Evolutionary conservation across 2,329 filamentous ascomycete species (phyloP).

Genomic region (Rutstroemia sp.): DNA sequence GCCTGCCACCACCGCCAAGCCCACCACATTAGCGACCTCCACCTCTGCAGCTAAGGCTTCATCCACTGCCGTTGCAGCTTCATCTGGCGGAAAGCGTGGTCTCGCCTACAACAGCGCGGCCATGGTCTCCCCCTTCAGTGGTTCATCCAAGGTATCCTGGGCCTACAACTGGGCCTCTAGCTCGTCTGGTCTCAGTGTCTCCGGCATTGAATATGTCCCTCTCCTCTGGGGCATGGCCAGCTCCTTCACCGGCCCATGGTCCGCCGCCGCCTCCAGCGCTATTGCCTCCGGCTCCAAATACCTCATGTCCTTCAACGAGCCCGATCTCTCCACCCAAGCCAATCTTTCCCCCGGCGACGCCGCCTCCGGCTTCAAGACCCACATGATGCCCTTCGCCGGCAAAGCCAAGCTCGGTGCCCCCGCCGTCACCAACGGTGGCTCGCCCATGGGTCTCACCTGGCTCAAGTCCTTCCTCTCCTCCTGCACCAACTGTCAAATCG

Average conservation of each 20-base stretch:
- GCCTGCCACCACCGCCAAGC: neutral
- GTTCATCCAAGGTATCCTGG: slow-evolving; percentile 43
- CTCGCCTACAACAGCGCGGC: slow-evolving; percentile 56
- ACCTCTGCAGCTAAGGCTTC: neutral
- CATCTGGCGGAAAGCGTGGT: slow-evolving; percentile 45
- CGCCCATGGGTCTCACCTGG: slow-evolving; percentile 36
- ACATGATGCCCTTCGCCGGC: slow-evolving; percentile 38
- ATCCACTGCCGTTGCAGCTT: neutral
- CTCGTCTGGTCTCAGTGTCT: slow-evolving; percentile 32
- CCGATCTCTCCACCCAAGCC: slow-evolving; percentile 52
- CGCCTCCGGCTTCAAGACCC: slow-evolving; percentile 33
- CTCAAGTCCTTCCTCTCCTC: slow-evolving; percentile 35
- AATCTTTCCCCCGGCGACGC: slow-evolving; percentile 36
- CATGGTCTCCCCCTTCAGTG: slow-evolving; percentile 44
- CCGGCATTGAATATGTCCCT: slow-evolving; percentile 52
- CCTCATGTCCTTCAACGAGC: slow-evolving; percentile 66
- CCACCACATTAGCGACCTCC: slow-evolving; percentile 4
- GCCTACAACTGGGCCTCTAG: slow-evolving; percentile 60
- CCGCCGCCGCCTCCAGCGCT: slow-evolving; percentile 40
- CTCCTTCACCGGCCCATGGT: slow-evolving; percentile 42
- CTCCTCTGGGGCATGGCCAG: slow-evolving; percentile 52
- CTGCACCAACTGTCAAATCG: slow-evolving; percentile 36
- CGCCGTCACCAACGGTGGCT: slow-evolving; percentile 39
- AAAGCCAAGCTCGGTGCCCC: slow-evolving; percentile 39
- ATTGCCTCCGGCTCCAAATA: slow-evolving; percentile 46